Evolutionary conservation across 108 stramenopile genomes (phyloP).

Genomic region (Nitzschia sp.): DNA sequence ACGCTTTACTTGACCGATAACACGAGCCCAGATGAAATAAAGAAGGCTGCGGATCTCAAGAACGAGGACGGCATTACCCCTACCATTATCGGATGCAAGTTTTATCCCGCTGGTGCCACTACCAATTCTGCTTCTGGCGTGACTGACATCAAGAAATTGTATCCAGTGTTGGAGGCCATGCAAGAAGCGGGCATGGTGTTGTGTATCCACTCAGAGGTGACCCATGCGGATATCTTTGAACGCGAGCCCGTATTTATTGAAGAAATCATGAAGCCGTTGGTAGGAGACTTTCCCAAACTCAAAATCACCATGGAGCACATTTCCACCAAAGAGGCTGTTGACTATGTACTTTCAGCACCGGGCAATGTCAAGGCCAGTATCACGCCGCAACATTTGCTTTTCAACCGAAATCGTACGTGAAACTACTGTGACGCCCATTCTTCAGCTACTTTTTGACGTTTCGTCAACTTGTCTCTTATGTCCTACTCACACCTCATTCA

Average conservation of each 20-base stretch:
- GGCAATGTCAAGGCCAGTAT: conserved; percentile 95
- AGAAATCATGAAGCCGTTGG: conserved; percentile 89
- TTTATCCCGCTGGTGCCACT: conserved; percentile 99
- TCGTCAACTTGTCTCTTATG: too few species aligned
- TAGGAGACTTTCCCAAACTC: conserved; percentile 78
- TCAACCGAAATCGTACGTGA: conserved; percentile 94
- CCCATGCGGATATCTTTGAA: conserved; percentile 95
- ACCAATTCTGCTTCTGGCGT: conserved; percentile 97
- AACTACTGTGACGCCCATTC: too few species aligned
- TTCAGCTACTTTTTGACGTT: too few species aligned
- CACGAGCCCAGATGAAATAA: conserved; percentile 93
- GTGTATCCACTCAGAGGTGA: conserved; percentile 97
- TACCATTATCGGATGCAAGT: conserved; percentile 90
- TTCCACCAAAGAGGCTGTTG: conserved; percentile 89
- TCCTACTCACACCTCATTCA: too few species aligned
- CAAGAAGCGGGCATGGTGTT: conserved; percentile 91
- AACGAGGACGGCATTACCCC: conserved; percentile 42
- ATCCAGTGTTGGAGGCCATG: conserved; percentile 90
- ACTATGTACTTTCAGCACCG: conserved; percentile 79
- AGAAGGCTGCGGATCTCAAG: conserved; percentile 58
- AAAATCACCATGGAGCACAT: conserved; percentile 99
- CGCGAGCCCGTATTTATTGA: conserved; percentile 95
- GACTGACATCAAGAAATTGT: conserved; percentile 82
- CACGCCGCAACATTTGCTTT: conserved; percentile 97
- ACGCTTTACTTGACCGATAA: conserved; percentile 97